Conservation (phyloP, 208 protist genomes). For the Crithidia mellificae region DNA sequence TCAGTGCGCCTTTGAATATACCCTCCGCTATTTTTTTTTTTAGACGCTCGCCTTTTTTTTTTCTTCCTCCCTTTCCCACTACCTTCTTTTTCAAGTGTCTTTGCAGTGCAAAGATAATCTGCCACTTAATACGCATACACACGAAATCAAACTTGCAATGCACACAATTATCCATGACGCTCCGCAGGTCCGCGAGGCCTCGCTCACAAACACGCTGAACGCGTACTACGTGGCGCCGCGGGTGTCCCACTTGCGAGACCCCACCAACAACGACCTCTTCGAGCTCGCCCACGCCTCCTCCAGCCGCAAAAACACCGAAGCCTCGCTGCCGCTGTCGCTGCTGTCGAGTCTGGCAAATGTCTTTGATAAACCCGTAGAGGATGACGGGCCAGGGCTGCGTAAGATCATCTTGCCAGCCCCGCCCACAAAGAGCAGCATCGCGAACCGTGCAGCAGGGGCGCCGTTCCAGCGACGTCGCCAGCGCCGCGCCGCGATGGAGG, state of each 20-base stretch:
- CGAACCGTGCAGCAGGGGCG: not conserved
- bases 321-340: not conserved
- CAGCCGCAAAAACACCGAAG: not conserved
- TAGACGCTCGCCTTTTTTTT: not conserved
- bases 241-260: not conserved
- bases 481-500: not conserved
- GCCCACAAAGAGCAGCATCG: not conserved
- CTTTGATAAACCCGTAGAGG: conserved; percentile 16
- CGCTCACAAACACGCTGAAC: not conserved
- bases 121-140: too few relatives aligned
- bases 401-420: not conserved
- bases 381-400: conserved; percentile 14
- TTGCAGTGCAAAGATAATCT: too few relatives aligned
- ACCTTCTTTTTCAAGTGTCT: not conserved
- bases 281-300: not conserved
- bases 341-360: conserved; percentile 1
- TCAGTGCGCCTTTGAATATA: too few relatives aligned
- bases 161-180: conserved; percentile 12
- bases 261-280: not conserved
- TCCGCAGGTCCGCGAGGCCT: conserved; percentile 13
- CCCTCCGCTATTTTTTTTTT: not conserved
- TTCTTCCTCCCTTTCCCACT: conserved; percentile 4
- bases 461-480: not conserved
- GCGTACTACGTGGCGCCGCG: conserved; percentile 18
- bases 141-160: conserved; percentile 2